Base-by-base conservation (phyloP, 2,329 filamentous ascomycete genomes). In the Cercospora sojina region DNA sequence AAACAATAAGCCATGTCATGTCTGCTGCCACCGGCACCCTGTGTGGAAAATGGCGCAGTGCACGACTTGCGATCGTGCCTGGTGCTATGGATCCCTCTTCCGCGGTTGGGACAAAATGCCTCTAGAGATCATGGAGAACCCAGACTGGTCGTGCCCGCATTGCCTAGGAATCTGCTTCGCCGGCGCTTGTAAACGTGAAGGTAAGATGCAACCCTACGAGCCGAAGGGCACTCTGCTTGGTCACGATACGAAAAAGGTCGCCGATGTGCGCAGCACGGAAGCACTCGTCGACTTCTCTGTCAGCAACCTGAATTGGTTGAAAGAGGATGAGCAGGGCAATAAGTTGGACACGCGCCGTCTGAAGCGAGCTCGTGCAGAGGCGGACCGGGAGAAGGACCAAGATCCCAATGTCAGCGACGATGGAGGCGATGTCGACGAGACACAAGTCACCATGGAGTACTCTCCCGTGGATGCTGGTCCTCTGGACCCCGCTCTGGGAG, bases 61-160 rank as follows among this genome's bases (percentile, higher is more conserved):
- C 78, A 88, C 88, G 0, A 86, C 85, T 8, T 98, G 95, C 74
- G 83, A 85, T 12, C 84, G 91, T 64, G 87, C 87, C 0, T 99
- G 96, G 76, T 98, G 95, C 77, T 99, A 96, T 75, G 94, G 94
- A n/a, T 90, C 90, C 16, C 83, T 99, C 1, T 98, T 93, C 79
- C 86, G 95, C 64, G 93, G 92, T 0, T 97, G 97, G 74, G 94
- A 98, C 77, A 87, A 93, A 76, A 90, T 92, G 86, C 95, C 95
- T 0, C 88, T 94, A 73, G 83, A 87, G 20, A 87, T 93, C 0
- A 90, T 97, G 85, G 89, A 96, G 75, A 85, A 91, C 69, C 86
- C 89, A 70, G 83, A 88, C 57, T 99, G 95, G 94, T 86, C 90
- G 74, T 99, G 95, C 71, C 95, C 95, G 0, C 92, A 90, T 74